Evolutionary conservation across 208 protist genomes (phyloP), one percentile per base, ranked within the genome.

Genomic region (Crithidia expoeki): DNA sequence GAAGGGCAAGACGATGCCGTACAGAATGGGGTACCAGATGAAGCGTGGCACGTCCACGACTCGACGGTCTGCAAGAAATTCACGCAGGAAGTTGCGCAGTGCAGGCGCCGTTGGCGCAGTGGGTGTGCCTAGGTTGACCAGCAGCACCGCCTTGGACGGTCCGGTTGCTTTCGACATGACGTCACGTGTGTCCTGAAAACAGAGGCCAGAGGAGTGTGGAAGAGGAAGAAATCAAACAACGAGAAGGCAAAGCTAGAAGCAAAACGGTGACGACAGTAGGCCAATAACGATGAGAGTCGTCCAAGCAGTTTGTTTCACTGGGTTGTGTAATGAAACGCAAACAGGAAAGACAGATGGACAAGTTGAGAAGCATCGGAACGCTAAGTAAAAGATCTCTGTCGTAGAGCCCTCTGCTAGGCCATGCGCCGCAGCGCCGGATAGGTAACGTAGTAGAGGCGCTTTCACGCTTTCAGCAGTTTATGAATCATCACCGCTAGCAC

Each of bases 1-100:
- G 50, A 84, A 83, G 11, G 84, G 79, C 46, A 86, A 44, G 30
- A 90, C 73, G n/a, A 90, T 69, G 58, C 56, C 53, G 57, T 87
- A 90, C 4, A 90, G 65, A 55, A 87, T 76, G 5, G 81, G 73
- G 38, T 55, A 34, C 76, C 84, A 86, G n/a, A 86, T 28, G 16
- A 44, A 66, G 10, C 71, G 71, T n/a, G 84, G 70, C 30, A 84
- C 50, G 28, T 79, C 79, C 19, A 87, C 55, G 16, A 90, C 71
- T 12, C 84, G 84, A 16, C 67, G 72, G 40, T 85, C 79, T 0
- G 63, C 75, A n/a, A 90, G 65, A 32, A 79, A 71, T 63, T 74
- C 33, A 1, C 65, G 7, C 63, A 85, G 61, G 47, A 78, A 88
- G 28, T 52, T 32, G 21, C 80, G 63, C 33, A 78, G 21, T 4